Conservation (phyloP, 2,329 filamentous ascomycete species). For the Zymoseptoria passerinii region DNA sequence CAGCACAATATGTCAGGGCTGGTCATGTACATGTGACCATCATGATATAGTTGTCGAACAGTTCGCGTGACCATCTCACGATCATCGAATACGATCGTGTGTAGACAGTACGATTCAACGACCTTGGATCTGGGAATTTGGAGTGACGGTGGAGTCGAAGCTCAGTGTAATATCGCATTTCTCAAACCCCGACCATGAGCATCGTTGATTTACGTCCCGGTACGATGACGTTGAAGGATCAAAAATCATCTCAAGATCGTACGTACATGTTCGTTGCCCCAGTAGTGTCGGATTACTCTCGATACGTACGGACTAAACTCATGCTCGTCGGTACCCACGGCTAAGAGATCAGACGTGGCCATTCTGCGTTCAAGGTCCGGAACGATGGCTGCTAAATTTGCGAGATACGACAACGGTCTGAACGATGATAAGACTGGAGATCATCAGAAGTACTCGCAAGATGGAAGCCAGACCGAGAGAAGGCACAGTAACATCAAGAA, state of each 20-base stretch:
- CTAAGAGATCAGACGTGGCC: not conserved
- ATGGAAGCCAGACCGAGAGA: not conserved
- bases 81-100: too few relatives aligned
- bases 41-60: too few relatives aligned
- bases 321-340: not conserved
- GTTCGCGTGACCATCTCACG: too few relatives aligned
- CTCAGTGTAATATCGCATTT: not conserved
- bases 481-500: not conserved
- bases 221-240: not conserved
- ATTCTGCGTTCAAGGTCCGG: not conserved
- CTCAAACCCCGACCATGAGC: not conserved
- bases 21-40: too few relatives aligned
- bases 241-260: not conserved
- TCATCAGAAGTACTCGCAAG: not conserved
- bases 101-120: not conserved
- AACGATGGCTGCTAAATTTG: not conserved
- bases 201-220: not conserved
- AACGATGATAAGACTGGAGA: not conserved
- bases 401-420: not conserved
- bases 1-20: too few relatives aligned
- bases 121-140: not conserved
- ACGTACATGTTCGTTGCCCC: not conserved
- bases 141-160: too few relatives aligned
- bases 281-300: not conserved
- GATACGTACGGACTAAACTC: not conserved